A percentile compares a stretch with the other conserved stretches of the same genome.
Evolutionary conservation across 148 eudicot genomes (phyloP).

Genomic region (Rhododendron ferrugineum): DNA sequence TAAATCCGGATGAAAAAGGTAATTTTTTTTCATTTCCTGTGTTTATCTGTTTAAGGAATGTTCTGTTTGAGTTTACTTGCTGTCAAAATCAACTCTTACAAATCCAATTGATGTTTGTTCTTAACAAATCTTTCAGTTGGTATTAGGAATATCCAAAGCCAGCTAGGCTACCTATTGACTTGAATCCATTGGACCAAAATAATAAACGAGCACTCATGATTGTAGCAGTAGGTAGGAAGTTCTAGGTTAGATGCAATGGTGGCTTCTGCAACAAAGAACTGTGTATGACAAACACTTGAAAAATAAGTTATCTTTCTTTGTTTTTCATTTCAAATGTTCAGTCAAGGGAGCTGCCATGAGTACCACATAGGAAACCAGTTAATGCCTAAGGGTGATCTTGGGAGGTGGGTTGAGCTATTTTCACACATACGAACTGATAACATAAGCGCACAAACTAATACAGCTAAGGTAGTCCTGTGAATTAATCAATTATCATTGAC

Average conservation of each 20-base stretch:
- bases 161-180: not conserved
- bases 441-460: not conserved
- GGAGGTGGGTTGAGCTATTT: too few species aligned
- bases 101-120: not conserved
- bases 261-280: not conserved
- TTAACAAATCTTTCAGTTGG: not conserved
- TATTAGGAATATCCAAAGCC: not conserved
- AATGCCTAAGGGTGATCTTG: too few species aligned
- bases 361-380: too few species aligned
- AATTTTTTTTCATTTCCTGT: too few species aligned
- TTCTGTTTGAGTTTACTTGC: slow-evolving; percentile 16
- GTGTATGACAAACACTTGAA: not conserved
- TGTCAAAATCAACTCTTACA: not conserved
- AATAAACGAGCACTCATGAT: not conserved
- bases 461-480: not conserved
- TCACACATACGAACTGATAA: not conserved
- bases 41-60: not conserved
- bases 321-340: not conserved
- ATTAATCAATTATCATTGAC: not conserved
- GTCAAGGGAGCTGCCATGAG: not conserved
- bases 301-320: not conserved
- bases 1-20: too few species aligned
- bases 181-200: not conserved
- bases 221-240: not conserved
- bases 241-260: not conserved